A percentile compares a stretch with the other conserved stretches of the same genome.
These are phyloP conservation scores for Vaccinium darrowii DNA, from an alignment of 148 eudicot species.

Conservation along the genomic window DNA sequence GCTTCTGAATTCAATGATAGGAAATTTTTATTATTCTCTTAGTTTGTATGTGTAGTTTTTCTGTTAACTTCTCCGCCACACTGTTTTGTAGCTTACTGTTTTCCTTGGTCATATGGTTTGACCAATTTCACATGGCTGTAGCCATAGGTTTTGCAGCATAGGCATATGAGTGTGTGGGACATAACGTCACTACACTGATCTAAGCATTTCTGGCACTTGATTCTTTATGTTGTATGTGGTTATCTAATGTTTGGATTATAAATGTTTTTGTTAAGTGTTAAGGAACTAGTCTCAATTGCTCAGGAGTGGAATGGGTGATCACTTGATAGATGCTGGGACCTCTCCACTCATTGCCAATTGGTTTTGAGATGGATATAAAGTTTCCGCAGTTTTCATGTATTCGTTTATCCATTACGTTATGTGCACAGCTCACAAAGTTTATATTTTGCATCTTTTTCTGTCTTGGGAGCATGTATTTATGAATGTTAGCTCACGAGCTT, in stretches of 20 bases:
- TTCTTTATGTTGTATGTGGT: not conserved
- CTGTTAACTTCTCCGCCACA: not conserved
- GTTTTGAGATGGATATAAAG: too few species aligned
- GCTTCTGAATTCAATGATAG: conserved; percentile 11
- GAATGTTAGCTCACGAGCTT: not conserved
- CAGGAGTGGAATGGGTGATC: too few species aligned
- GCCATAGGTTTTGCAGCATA: not conserved
- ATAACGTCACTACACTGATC: not conserved
- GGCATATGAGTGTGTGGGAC: not conserved
- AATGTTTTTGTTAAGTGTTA: not conserved
- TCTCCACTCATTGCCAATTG: too few species aligned
- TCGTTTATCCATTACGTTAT: not conserved
- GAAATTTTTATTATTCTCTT: not conserved
- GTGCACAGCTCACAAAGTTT: not conserved
- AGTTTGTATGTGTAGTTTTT: not conserved
- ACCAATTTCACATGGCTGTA: not conserved
- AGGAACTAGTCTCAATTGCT: too few species aligned
- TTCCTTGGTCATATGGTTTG: not conserved
- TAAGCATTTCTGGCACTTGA: conserved; percentile 7
- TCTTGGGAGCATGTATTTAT: conserved; percentile 8
- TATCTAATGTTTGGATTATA: not conserved
- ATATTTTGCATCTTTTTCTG: not conserved
- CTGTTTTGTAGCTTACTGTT: not conserved
- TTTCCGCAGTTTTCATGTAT: not conserved
- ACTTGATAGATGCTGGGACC: too few species aligned